Evolutionary conservation across 192 early-diverging fungal genomes (phyloP), one percentile per base, ranked within the genome.

Genomic region (Borealophlyctis nickersoniae): DNA sequence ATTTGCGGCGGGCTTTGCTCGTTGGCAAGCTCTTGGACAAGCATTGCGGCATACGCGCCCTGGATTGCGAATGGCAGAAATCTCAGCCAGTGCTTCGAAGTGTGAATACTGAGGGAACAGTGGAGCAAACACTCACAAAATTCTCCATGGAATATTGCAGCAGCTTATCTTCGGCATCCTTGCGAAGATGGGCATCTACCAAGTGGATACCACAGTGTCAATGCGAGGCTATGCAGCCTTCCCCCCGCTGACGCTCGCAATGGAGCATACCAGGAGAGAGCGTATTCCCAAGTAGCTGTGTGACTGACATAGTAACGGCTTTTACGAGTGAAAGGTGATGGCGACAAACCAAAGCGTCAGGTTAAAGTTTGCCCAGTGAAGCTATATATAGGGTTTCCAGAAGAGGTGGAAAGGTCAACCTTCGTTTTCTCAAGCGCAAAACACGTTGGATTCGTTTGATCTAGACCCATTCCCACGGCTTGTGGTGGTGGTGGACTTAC

Each of bases 11-110:
- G 72, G 54, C 75, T 80, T 62, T 76, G 75, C 69, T 95, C 93
- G 65, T 87, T 93, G 27, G 83, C 80, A 29, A 99, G 86, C 73
- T 94, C 92, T 66, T 90, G 87, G 59, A 81, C 81, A 30, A 97
- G 80, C 63, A 73, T 24, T 60, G 51, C 63, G 51, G 79, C 58
- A 72, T 76, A 86, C 24, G 71, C 69, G 31, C 73, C 59, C 84
- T 86, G 66, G 26, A 66, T 26, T n/a, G n/a, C n/a, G n/a, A n/a
- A 14, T 29, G 23, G 49, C n/a, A 22, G 7, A 24, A 31, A 59
- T 52, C 28, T 51, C 29, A 50, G 34, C 52, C 23, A 33, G 36
- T 11, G 13, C 14, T 33, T 32, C 33, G 60, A 24, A 33, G 49
- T 19, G 2, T 13, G 28, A 53, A 19, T n/a, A 13, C 3, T 28